phyloP scores from a whole-genome alignment of 306 rosid genomes.

The Psophocarpus tetragonolobus region DNA sequence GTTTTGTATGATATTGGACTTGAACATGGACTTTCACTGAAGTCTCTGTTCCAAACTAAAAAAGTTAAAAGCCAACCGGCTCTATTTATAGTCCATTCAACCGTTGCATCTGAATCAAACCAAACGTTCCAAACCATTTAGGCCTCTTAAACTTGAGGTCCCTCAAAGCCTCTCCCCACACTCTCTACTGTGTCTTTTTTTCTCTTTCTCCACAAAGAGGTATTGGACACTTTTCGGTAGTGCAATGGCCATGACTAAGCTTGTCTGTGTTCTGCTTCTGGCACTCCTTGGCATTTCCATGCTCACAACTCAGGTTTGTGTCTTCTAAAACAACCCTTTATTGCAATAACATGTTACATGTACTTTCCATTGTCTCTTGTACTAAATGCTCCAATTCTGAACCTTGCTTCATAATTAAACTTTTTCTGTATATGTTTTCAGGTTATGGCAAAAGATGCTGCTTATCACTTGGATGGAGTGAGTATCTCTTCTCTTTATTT shows the following conservation, averaged over 20 bases:
- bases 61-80: not conserved
- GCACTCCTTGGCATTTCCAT: constrained; percentile 54
- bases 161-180: not conserved
- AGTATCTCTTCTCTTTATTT: constrained; percentile 15
- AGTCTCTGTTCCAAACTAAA: too few relatives aligned
- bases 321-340: not conserved
- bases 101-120: constrained; percentile 34
- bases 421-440: constrained; percentile 9
- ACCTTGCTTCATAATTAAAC: not conserved
- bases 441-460: constrained; percentile 51
- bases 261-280: constrained; percentile 48
- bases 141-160: constrained; percentile 4
- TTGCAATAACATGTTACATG: not conserved
- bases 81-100: constrained; percentile 46
- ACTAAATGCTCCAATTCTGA: not conserved
- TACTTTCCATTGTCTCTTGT: not conserved
- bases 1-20: too few relatives aligned
- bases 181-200: not conserved
- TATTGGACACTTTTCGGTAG: not conserved
- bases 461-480: constrained; percentile 43
- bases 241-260: constrained; percentile 41
- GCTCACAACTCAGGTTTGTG: constrained; percentile 47
- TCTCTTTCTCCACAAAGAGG: not conserved
- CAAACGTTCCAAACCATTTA: constrained; percentile 21
- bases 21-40: too few relatives aligned